phyloP scores from a whole-genome alignment of 1,284 basidiomycete species.

The Takashimella tepidaria region DNA sequence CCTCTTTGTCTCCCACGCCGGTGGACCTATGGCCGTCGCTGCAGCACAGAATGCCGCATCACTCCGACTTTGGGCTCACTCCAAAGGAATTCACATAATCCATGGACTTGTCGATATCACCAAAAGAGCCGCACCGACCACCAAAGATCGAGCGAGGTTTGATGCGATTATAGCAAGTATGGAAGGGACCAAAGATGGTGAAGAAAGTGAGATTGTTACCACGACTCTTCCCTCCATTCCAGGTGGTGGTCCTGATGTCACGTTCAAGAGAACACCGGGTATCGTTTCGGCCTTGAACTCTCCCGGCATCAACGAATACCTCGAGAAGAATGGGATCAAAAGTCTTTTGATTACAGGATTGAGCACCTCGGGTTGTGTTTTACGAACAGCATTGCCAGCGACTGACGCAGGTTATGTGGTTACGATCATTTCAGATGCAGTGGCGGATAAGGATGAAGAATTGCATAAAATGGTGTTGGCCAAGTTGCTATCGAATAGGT shows the following conservation, averaged over 20 bases:
- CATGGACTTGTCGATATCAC: neutral
- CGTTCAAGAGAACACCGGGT: neutral
- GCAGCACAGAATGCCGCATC: neutral
- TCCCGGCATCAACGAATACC: neutral
- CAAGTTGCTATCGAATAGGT: neutral
- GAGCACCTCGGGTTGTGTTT: neutral
- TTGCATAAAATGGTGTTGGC: neutral
- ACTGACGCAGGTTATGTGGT: neutral
- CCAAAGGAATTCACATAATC: neutral
- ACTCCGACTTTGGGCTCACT: neutral
- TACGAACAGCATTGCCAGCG: neutral
- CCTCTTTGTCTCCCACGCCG: neutral
- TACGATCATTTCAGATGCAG: neutral
- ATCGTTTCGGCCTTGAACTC: neutral
- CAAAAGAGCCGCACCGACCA: neutral
- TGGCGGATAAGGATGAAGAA: neutral
- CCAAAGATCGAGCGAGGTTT: neutral
- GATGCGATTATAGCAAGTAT: neutral
- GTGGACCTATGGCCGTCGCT: neutral
- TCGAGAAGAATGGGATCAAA: neutral
- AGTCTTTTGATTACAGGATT: neutral
- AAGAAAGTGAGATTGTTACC: neutral
- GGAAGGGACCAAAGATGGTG: neutral
- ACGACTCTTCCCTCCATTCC: neutral
- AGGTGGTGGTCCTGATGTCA: neutral